Evolutionary conservation across 2,329 filamentous ascomycete genomes (phyloP).

Genomic region (Cladosporium velox): DNA sequence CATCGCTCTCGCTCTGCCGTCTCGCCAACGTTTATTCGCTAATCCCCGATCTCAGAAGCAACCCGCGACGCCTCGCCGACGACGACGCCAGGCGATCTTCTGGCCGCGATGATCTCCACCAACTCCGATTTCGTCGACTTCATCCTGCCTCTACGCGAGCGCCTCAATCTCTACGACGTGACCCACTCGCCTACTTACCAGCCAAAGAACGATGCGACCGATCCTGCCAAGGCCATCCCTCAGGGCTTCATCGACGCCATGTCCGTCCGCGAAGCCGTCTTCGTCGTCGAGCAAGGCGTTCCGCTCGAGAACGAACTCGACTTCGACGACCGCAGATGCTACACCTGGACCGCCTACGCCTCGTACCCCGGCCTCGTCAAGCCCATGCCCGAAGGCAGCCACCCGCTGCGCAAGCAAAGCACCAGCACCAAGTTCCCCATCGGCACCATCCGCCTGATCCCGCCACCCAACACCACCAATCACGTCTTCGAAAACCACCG

Average conservation of each 20-base stretch:
- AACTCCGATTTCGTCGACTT: constrained; percentile 37
- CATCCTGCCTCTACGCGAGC: constrained; percentile 33
- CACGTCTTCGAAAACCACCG: constrained; percentile 21
- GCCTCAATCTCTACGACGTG: constrained; percentile 36
- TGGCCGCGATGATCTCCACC: constrained; percentile 20
- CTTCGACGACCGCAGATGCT: constrained; percentile 73
- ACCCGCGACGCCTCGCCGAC: constrained; percentile 6
- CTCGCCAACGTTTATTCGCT: background rate
- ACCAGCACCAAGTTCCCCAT: constrained; percentile 55
- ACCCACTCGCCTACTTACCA: constrained; percentile 33
- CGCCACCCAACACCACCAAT: constrained; percentile 64
- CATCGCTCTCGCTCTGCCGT: background rate
- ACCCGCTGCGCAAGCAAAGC: constrained; percentile 40
- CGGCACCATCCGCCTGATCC: constrained; percentile 77
- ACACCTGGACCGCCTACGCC: constrained; percentile 74
- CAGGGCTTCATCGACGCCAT: constrained; percentile 57
- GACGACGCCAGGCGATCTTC: constrained; percentile 3
- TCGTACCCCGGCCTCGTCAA: constrained; percentile 50
- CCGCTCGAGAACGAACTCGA: constrained; percentile 73
- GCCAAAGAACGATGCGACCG: constrained; percentile 33
- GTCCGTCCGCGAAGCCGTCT: constrained; percentile 59
- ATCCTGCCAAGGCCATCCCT: constrained; percentile 39
- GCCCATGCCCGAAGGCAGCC: background rate
- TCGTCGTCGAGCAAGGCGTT: constrained; percentile 59
- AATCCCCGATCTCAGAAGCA: background rate